Percentiles rank a stretch among this genome's conserved stretches.
Conservation (phyloP, 257 asterid species). For the Lantana camara region DNA sequence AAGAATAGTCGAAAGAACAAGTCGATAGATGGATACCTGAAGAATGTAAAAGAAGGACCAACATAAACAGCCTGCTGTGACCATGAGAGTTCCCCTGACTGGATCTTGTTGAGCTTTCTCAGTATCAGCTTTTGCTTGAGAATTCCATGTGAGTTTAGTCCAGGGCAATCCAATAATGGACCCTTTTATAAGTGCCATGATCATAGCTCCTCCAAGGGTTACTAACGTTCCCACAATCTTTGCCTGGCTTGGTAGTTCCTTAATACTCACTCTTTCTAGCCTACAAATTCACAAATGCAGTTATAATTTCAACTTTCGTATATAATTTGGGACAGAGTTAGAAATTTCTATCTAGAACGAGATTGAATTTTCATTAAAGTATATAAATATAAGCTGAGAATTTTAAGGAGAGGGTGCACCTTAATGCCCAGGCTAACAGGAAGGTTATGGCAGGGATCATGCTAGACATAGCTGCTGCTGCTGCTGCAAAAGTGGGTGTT, state of each 20-base stretch:
- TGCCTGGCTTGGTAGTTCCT: slow-evolving; percentile 47
- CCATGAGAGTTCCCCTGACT: slow-evolving; percentile 60
- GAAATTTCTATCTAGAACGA: too few species aligned
- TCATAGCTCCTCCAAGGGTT: slow-evolving; percentile 75
- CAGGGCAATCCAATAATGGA: slow-evolving; percentile 57
- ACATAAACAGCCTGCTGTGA: slow-evolving; percentile 57
- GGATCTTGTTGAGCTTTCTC: slow-evolving; percentile 37
- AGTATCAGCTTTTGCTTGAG: not conserved
- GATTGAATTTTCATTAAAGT: too few species aligned
- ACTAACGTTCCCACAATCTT: slow-evolving; percentile 69
- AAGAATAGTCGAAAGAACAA: too few species aligned
- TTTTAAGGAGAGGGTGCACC: slow-evolving; percentile 36
- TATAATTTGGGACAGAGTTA: not conserved
- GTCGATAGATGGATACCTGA: slow-evolving; percentile 45
- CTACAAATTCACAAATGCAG: slow-evolving; percentile 28
- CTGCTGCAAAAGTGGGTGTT: slow-evolving; percentile 64
- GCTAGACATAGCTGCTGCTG: slow-evolving; percentile 68
- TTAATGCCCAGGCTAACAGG: slow-evolving; percentile 67
- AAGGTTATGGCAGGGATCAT: slow-evolving; percentile 77
- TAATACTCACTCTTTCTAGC: slow-evolving; percentile 58
- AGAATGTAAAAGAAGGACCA: slow-evolving; percentile 67
- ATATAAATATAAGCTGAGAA: not conserved
- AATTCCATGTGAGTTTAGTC: slow-evolving; percentile 40
- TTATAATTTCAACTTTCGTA: not conserved
- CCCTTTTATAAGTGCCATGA: slow-evolving; percentile 68